Evolutionary conservation across 2,329 filamentous ascomycete species (phyloP).

Genomic region (Clarireedia homoeocarpa): DNA sequence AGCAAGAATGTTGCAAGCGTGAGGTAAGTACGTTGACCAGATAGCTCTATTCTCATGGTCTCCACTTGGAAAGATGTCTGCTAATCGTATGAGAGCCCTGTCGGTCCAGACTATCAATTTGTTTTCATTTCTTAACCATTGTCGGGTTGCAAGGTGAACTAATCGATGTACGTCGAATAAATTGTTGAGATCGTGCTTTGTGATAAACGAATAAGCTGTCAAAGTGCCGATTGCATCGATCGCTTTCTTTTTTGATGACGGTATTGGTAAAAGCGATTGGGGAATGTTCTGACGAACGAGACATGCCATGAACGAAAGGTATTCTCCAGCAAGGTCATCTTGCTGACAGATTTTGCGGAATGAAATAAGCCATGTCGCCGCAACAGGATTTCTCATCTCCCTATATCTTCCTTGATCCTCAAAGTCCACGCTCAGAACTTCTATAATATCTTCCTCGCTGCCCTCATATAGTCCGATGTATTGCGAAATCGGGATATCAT

Average conservation of each 20-base stretch:
- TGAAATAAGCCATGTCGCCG: slow-evolving; percentile 29
- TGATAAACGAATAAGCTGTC: neutral
- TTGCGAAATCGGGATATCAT: neutral
- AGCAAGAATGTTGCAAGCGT: neutral
- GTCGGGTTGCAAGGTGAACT: slow-evolving; percentile 12
- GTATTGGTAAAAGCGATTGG: neutral
- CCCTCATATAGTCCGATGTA: neutral
- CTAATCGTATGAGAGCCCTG: slow-evolving; percentile 5
- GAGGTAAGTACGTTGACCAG: slow-evolving; percentile 11
- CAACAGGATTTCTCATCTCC: slow-evolving; percentile 22
- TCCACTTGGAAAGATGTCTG: slow-evolving; percentile 6
- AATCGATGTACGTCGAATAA: slow-evolving; percentile 12
- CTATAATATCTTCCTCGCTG: slow-evolving; percentile 25
- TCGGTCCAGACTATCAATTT: slow-evolving; percentile 3
- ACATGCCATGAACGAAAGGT: slow-evolving; percentile 34
- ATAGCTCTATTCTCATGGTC: slow-evolving; percentile 8
- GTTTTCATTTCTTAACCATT: slow-evolving; percentile 8
- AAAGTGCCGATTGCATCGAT: slow-evolving; percentile 4
- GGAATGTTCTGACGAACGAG: slow-evolving; percentile 26
- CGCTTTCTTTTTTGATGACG: neutral
- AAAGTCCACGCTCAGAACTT: slow-evolving; percentile 28
- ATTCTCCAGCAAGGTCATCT: slow-evolving; percentile 28
- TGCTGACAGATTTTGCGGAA: slow-evolving; percentile 32
- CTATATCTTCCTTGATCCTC: neutral
- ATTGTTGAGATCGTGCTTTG: neutral